Percentiles rank a stretch among this genome's conserved stretches.
Evolutionary conservation across 345 rosid genomes (phyloP).

Genomic region (Carallia pectinifolia): DNA sequence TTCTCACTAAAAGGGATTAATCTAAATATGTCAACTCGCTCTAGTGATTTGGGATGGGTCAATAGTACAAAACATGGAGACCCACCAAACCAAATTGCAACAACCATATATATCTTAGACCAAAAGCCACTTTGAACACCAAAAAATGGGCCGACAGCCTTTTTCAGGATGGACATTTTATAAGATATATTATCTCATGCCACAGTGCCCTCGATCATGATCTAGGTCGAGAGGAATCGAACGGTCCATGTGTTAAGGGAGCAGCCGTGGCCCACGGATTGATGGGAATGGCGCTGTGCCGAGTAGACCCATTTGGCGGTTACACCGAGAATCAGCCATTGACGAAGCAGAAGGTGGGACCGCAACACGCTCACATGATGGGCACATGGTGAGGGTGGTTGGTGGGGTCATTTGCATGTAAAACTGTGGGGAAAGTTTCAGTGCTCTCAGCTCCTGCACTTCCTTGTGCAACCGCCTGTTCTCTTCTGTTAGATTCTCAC

Average conservation of each 20-base stretch:
- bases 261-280: slow-evolving; percentile 50
- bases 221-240: slow-evolving; percentile 49
- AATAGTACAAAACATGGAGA: slow-evolving; percentile 46
- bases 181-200: slow-evolving; percentile 2
- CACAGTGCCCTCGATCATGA: slow-evolving; percentile 14
- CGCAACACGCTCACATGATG: slow-evolving; percentile 89
- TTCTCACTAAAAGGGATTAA: slow-evolving; percentile 18
- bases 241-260: slow-evolving; percentile 39
- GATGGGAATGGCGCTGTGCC: slow-evolving; percentile 31
- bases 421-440: slow-evolving; percentile 92
- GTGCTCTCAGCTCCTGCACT: slow-evolving; percentile 88
- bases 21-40: slow-evolving; percentile 22
- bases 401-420: slow-evolving; percentile 99
- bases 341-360: slow-evolving; percentile 52
- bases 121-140: slow-evolving; percentile 16
- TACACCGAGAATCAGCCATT: slow-evolving; percentile 32
- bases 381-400: slow-evolving; percentile 97
- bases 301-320: slow-evolving; percentile 17
- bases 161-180: background rate
- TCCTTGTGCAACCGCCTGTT: slow-evolving; percentile 95
- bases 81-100: slow-evolving; percentile 48
- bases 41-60: slow-evolving; percentile 24
- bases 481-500: slow-evolving; percentile 94
- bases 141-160: slow-evolving; percentile 5
- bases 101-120: slow-evolving; percentile 45